Base-by-base conservation (phyloP, 106 monocot species). In the Acorus calamus region DNA sequence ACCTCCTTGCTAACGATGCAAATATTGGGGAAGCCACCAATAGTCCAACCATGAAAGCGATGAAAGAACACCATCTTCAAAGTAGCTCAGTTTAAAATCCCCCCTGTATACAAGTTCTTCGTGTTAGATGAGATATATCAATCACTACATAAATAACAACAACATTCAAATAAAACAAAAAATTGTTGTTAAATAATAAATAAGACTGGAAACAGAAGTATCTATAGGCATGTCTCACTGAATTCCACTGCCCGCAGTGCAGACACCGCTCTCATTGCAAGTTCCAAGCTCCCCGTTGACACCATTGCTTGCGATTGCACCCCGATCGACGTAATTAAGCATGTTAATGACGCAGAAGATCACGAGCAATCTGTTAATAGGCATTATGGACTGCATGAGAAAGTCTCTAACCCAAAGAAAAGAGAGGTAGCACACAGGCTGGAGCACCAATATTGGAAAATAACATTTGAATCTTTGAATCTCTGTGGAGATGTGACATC, bases 1-100 rank as follows among this genome's bases (percentile, higher is more conserved):
- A 91, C 94, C 86, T 87, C 74, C 87, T 96, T 64, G 94, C 78
- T 65, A 96, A 76, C 11, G 87, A 76, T 65, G 94, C 94, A 83
- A 96, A 96, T 68, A 87, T 85, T 42, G 94, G 94, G 50, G 94
- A 96, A 74, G 94, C 76, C 45, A 89, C 74, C 63, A 96, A 72
- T 42, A 96, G 82, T 44, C 94, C 94, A 78, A 91, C 94, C 94
- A 96, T 96, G 70, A 96, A 96, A 14, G 94, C 94, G 94, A 96
- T 55, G 94, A 96, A 44, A 96, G 71, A 10, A 91, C 67, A 64
- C 94, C 94, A 77, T 96, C 94, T 79, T 96, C 73, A 77, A 96
- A 96, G 70, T 96, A 71, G 73, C 57, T 91, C 66, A 96, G 76
- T 44, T 81, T 73, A 56, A 96, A 96, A 44, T 90, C 94, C 4